Conservation (phyloP, 225 moss, liverwort and hornwort species). For the Rhytidiadelphus loreus region DNA sequence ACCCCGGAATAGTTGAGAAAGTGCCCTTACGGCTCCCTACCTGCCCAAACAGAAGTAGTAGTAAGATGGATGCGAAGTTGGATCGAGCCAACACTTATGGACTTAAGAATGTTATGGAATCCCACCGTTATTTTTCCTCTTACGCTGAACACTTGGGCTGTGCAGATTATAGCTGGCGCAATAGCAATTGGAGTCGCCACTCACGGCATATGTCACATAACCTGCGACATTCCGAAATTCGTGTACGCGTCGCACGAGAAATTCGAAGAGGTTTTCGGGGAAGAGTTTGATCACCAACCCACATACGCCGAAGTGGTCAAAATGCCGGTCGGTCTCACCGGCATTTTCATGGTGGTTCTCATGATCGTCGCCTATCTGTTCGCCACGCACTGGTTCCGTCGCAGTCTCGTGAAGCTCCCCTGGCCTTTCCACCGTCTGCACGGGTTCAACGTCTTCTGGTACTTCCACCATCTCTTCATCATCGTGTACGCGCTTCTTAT, state of each 20-base stretch:
- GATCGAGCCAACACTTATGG: background rate
- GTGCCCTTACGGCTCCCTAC: background rate
- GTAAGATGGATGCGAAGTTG: background rate
- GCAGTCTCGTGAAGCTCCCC: conserved; percentile 75
- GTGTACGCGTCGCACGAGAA: conserved; percentile 1
- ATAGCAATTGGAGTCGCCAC: conserved; percentile 41
- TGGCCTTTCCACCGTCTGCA: conserved; percentile 83
- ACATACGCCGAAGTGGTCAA: conserved; percentile 43
- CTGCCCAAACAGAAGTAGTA: background rate
- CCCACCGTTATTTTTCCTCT: background rate
- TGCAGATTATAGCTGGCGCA: conserved; percentile 66
- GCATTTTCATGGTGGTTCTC: conserved; percentile 56
- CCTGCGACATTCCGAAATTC: conserved; percentile 72
- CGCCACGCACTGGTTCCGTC: conserved; percentile 83
- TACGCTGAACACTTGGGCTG: background rate
- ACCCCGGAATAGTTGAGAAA: background rate
- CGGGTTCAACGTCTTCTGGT: conserved; percentile 99
- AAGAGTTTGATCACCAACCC: conserved; percentile 51
- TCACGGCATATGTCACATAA: conserved; percentile 48
- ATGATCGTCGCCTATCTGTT: conserved; percentile 67
- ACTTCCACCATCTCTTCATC: conserved; percentile 81
- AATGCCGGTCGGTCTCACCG: conserved; percentile 54
- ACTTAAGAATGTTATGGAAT: background rate
- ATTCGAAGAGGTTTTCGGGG: conserved; percentile 44
- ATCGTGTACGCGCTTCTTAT: conserved; percentile 80